Conservation (phyloP, 2,329 filamentous ascomycete species). For the Penicillium sumatraense region DNA sequence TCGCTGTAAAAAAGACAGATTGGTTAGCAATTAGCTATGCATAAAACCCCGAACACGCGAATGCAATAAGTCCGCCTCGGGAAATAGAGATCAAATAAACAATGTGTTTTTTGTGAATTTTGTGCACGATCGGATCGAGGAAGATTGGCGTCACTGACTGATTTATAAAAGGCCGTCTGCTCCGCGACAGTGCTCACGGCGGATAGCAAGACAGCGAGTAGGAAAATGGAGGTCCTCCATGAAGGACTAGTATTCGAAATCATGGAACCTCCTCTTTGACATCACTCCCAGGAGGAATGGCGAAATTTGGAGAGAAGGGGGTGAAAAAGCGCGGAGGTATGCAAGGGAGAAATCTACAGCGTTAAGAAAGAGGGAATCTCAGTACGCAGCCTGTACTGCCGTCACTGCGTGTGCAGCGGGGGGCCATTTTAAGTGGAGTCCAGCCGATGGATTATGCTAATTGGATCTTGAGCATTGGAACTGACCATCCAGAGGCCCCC, state of each 20-base stretch:
- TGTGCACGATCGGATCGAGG: no score
- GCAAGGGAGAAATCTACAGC: constrained; percentile 12
- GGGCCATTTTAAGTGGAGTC: background rate
- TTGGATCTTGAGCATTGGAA: background rate
- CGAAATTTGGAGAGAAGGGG: constrained; percentile 5
- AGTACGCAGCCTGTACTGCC: background rate
- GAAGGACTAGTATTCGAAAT: constrained; percentile 21
- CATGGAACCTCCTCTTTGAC: constrained; percentile 31
- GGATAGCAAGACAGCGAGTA: constrained; percentile 25
- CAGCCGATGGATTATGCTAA: background rate
- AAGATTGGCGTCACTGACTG: no score
- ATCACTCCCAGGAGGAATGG: constrained; percentile 22
- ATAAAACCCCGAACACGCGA: background rate
- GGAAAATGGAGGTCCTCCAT: constrained; percentile 15
- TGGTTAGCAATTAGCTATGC: background rate
- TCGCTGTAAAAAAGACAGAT: constrained; percentile 29
- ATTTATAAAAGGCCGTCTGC: constrained; percentile 43
- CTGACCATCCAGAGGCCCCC: background rate
- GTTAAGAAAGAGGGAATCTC: no score
- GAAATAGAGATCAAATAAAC: no score
- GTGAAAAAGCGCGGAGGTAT: background rate
- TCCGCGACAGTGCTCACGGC: constrained; percentile 29
- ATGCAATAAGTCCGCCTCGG: no score
- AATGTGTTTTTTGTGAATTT: no score
- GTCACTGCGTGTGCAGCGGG: constrained; percentile 1